Evolutionary conservation across 805 yeast species (phyloP).

Genomic region (Saturnispora saitoi): DNA sequence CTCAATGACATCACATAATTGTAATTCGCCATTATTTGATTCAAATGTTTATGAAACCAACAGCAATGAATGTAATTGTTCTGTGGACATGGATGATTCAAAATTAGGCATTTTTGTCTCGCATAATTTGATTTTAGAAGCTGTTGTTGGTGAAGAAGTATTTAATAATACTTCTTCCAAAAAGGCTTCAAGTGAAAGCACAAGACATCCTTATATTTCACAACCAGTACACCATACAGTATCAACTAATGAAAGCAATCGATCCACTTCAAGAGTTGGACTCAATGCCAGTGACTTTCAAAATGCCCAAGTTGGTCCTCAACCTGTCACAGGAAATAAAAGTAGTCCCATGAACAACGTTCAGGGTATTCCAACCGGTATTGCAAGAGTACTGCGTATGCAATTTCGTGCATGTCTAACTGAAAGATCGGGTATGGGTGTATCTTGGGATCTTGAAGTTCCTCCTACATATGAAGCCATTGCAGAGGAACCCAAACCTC

Average conservation of each 20-base stretch:
- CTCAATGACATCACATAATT: conserved; percentile 27
- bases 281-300: conserved; percentile 11
- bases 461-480: conserved; percentile 94
- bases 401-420: conserved; percentile 78
- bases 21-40: conserved; percentile 26
- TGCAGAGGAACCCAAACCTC: conserved; percentile 61
- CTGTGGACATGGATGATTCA: conserved; percentile 80
- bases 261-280: neutral
- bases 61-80: conserved; percentile 34
- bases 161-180: conserved; percentile 28
- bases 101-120: conserved; percentile 66
- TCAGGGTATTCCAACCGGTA: conserved; percentile 81
- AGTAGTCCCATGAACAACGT: conserved; percentile 23
- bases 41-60: conserved; percentile 25
- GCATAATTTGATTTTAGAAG: conserved; percentile 75
- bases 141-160: conserved; percentile 89
- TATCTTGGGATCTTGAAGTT: conserved; percentile 98
- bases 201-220: neutral
- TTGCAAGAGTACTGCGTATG: conserved; percentile 91
- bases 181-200: neutral
- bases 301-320: conserved; percentile 28
- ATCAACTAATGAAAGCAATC: neutral
- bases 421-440: conserved; percentile 90
- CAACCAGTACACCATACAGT: neutral
- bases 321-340: conserved; percentile 22